Evolutionary conservation across 495 filamentous ascomycete genomes (phyloP).

Genomic region (Penicillium cinerascens): DNA sequence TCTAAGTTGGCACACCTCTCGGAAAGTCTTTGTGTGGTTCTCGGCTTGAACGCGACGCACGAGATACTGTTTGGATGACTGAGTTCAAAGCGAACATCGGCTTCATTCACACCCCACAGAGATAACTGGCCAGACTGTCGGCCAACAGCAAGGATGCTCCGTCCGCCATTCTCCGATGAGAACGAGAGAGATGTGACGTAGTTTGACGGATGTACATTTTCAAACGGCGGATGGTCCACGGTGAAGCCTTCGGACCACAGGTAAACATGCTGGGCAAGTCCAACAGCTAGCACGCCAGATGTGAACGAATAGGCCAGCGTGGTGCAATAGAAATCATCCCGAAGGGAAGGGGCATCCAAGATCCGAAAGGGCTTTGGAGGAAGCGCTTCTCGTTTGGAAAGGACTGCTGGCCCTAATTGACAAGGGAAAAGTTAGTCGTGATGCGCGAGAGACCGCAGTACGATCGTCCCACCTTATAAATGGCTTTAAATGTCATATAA

Average conservation of each 20-base stretch:
- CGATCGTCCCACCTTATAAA: constrained; percentile 3
- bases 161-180: constrained; percentile 72
- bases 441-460: neutral
- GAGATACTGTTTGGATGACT: constrained; percentile 67
- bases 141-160: constrained; percentile 81
- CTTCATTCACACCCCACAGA: constrained; percentile 59
- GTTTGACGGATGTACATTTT: constrained; percentile 40
- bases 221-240: constrained; percentile 45
- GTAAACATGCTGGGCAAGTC: constrained; percentile 76
- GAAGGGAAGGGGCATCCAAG: constrained; percentile 79
- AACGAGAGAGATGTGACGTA: constrained; percentile 84
- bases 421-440: constrained; percentile 10
- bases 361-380: constrained; percentile 80
- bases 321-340: constrained; percentile 96
- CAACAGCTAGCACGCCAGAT: constrained; percentile 76
- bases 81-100: constrained; percentile 67
- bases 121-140: constrained; percentile 64
- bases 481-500: constrained; percentile 2
- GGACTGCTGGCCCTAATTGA: constrained; percentile 21
- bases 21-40: constrained; percentile 39
- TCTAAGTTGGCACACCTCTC: constrained; percentile 31
- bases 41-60: constrained; percentile 68
- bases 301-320: constrained; percentile 78
- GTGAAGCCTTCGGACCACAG: constrained; percentile 78
- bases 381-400: constrained; percentile 33